phyloP scores from a whole-genome alignment of 176 grass and related monocot species.

The Lolium multiflorum region DNA sequence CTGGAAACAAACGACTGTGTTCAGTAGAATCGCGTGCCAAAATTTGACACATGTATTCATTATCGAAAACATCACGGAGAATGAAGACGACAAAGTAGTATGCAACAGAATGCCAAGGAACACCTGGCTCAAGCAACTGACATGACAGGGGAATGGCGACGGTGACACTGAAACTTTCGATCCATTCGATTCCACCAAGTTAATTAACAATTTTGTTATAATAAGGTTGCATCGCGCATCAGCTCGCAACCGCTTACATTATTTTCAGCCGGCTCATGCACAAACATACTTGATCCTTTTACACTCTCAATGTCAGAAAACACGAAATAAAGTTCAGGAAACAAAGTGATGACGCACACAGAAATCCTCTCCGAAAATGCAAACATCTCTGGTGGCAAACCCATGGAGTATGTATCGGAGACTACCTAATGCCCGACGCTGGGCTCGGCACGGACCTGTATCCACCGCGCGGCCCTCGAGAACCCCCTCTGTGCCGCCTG shows the following conservation, averaged over 20 bases:
- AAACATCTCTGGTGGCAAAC: background rate
- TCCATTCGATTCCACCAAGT: background rate
- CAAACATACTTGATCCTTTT: no score
- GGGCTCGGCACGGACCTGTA: constrained; percentile 70
- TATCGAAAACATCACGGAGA: background rate
- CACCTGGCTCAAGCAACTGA: background rate
- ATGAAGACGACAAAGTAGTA: background rate
- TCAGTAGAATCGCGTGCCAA: background rate
- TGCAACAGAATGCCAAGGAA: background rate
- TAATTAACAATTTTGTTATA: background rate
- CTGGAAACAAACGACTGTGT: background rate
- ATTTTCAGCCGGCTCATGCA: no score
- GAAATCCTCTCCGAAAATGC: background rate
- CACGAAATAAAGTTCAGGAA: no score
- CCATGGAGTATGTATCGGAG: no score
- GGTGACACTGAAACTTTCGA: background rate
- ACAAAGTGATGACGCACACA: background rate
- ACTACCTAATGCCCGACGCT: constrained; percentile 55
- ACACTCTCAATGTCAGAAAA: no score
- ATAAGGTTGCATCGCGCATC: no score
- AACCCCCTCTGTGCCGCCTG: background rate
- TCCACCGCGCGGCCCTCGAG: constrained; percentile 27
- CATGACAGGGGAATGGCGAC: background rate
- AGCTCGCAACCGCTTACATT: no score
- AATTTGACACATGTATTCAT: background rate